Percentiles rank a stretch among this genome's conserved stretches.
phyloP scores from a whole-genome alignment of 2,329 filamentous ascomycete species.

The Penicillium fuscoglaucum region DNA sequence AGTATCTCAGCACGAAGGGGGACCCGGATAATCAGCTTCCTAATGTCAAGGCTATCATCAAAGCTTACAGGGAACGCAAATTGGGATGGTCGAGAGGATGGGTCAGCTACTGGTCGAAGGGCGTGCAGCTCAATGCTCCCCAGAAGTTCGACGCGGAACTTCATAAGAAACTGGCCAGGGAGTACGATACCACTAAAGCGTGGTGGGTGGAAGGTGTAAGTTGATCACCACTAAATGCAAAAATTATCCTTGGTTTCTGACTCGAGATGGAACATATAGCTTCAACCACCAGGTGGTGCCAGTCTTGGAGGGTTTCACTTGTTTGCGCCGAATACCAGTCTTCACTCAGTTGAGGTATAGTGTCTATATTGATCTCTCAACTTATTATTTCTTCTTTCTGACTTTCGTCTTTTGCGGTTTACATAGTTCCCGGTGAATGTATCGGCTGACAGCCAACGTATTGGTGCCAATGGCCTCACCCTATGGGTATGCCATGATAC shows the following conservation, averaged over 20 bases:
- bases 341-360: not conserved
- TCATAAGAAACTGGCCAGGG: not conserved
- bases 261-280: not conserved
- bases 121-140: constrained; percentile 8
- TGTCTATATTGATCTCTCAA: not conserved
- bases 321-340: not conserved
- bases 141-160: not conserved
- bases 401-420: not conserved
- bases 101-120: constrained; percentile 15
- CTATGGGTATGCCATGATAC: constrained; percentile 1
- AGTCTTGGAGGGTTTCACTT: not conserved
- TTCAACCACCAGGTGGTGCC: not conserved
- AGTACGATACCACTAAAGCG: not conserved
- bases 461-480: not conserved
- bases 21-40: constrained; percentile 7
- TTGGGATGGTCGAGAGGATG: constrained; percentile 1
- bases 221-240: not conserved
- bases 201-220: constrained; percentile 14
- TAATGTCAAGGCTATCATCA: constrained; percentile 1
- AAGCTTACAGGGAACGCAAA: constrained; percentile 1
- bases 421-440: not conserved
- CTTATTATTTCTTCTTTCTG: not conserved
- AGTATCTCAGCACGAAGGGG: not conserved
- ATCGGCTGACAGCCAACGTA: not conserved
- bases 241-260: not conserved